phyloP scores from a whole-genome alignment of 441 rosid species.

The Brassica balearica region DNA sequence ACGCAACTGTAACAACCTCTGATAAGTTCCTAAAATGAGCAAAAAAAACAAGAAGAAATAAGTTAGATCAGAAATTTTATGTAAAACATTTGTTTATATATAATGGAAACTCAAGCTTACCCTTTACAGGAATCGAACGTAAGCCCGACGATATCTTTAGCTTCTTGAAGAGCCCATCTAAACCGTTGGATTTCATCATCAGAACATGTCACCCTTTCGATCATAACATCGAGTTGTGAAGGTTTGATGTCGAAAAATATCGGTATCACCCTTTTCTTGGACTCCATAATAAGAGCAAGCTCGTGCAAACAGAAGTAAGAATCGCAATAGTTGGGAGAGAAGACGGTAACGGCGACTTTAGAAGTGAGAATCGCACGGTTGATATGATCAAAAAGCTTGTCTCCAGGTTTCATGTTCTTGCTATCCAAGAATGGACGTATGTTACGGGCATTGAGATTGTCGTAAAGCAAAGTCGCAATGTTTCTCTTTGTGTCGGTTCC shows the following conservation, averaged over 20 bases:
- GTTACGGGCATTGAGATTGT: constrained; percentile 52
- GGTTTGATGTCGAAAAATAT: constrained; percentile 80
- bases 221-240: constrained; percentile 59
- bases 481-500: constrained; percentile 78
- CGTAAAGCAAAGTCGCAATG: constrained; percentile 66
- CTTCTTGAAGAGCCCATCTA: constrained; percentile 74
- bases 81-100: neutral
- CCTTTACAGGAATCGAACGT: constrained; percentile 69
- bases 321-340: constrained; percentile 72
- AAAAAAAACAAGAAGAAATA: neutral
- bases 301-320: constrained; percentile 77
- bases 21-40: constrained; percentile 60
- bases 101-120: constrained; percentile 44
- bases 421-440: constrained; percentile 70
- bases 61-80: neutral
- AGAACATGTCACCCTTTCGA: constrained; percentile 42
- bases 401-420: constrained; percentile 83
- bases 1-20: constrained; percentile 65
- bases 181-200: constrained; percentile 57
- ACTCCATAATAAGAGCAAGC: constrained; percentile 75
- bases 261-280: constrained; percentile 70
- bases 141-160: constrained; percentile 67
- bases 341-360: constrained; percentile 65
- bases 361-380: constrained; percentile 56
- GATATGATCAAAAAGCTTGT: constrained; percentile 66